These are phyloP conservation scores for Apiospora saccharicola DNA, from an alignment of 2,329 filamentous ascomycete genomes.

Conservation along the genomic window DNA sequence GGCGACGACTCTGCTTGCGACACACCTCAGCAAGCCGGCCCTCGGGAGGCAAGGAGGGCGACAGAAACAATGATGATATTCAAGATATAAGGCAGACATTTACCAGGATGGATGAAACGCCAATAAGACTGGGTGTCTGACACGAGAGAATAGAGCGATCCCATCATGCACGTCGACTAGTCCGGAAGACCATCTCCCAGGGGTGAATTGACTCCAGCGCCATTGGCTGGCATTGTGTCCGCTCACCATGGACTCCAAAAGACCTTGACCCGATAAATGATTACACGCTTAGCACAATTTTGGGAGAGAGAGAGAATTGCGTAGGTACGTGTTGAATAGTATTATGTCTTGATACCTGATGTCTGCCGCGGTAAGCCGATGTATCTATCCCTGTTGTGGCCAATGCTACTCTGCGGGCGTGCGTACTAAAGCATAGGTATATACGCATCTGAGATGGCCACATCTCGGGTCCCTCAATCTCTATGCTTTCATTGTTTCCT, in stretches of 20 bases:
- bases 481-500: neutral
- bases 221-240: neutral
- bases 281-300: neutral
- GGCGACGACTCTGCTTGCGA: neutral
- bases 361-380: conserved; percentile 3
- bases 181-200: neutral
- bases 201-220: neutral
- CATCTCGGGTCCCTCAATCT: neutral
- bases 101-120: neutral
- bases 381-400: neutral
- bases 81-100: neutral
- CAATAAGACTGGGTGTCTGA: neutral
- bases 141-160: neutral
- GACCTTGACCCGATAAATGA: neutral
- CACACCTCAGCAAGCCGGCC: neutral
- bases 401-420: neutral
- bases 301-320: neutral
- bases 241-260: neutral
- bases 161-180: conserved; percentile 4
- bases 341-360: neutral
- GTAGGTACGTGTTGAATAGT: neutral
- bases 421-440: neutral
- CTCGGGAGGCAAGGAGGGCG: neutral
- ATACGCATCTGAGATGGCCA: neutral
- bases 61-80: neutral